Base-by-base conservation (phyloP, 139 green algal species). In the Tetraselmis chui region DNA sequence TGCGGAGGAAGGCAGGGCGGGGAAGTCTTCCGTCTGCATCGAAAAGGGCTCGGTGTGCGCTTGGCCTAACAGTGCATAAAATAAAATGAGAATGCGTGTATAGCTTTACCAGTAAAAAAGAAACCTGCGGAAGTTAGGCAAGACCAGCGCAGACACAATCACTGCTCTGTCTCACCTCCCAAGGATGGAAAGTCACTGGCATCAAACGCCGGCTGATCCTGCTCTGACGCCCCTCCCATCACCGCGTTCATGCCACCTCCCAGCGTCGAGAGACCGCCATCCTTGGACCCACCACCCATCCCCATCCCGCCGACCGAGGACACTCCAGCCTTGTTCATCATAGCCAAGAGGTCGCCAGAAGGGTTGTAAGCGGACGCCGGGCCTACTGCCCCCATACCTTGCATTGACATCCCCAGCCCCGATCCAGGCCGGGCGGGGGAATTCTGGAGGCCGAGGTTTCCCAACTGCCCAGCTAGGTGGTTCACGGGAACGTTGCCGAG, bases 21-120 rank as follows among this genome's bases (percentile, higher is more conserved):
- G 92, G 75, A 96, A 96, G 32, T 96, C 92, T 24, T 94, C 91
- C 29, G 89, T 90, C 82, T 91, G 85, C 0, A 93, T 90, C 22
- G 81, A 88, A 80, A 93, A 93, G 2, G 91, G 83, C 22, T 88
- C n/a, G n/a, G n/a, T n/a, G n/a, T n/a, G n/a, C n/a, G n/a, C n/a
- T n/a, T n/a, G n/a, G n/a, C n/a, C n/a, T n/a, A n/a, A n/a, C n/a
- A n/a, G n/a, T n/a, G n/a, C n/a, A n/a, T n/a, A n/a, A n/a, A n/a
- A n/a, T n/a, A n/a, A n/a, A n/a, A n/a, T n/a, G n/a, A n/a, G n/a
- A n/a, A n/a, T n/a, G n/a, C n/a, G n/a, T n/a, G n/a, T n/a, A n/a
- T n/a, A n/a, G n/a, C n/a, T n/a, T n/a, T n/a, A n/a, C n/a, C n/a
- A n/a, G n/a, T n/a, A n/a, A n/a, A n/a, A n/a, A n/a, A n/a, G n/a